Evolutionary conservation across 2,329 filamentous ascomycete species (phyloP), one percentile per base, ranked within the genome.

Genomic region (Talaromyces funiculosus): DNA sequence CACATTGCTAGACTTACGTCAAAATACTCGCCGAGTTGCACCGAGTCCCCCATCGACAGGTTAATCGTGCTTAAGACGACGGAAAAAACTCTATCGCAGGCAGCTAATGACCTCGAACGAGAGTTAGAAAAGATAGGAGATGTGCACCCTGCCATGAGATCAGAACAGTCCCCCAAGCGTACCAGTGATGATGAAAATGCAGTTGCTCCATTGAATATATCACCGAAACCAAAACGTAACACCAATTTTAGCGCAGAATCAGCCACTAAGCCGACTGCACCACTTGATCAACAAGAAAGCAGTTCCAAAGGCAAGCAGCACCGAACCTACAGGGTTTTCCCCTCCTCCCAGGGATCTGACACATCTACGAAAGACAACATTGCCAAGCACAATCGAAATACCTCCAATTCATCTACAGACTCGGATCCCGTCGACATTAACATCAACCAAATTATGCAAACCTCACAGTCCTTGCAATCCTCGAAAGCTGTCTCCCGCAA

Each of bases 91-190:
- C 57, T 74, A 8, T 69, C 69, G 7, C 66, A 73, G 62, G 75
- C 73, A 1, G 68, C 73, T n/a, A 64, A 71, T 29, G 74, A 76
- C 8, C 64, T 77, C 54, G 72, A 75, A 47, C 66, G 67, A 20
- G 69, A 72, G 18, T 67, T 75, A 26, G 65, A 67, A 18, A 67
- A 74, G 40, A 61, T 62, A 29, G 61, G n/a, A 26, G 22, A 66
- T 55, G 43, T 49, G 1, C 57, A 38, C 51, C 37, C 37, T n/a
- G 53, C 31, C n/a, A 33, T 38, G 24, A 54, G 16, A 12, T 16
- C n/a, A 10, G 20, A 43, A 31, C n/a, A n/a, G 40, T 7, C 47
- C 3, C 43, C 40, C 2, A 37, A 20, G 9, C 37, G 29, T 3
- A 31, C 33, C 18, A 14, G 12, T 2, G 45, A 49, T 6, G 47